Percentiles rank a stretch among this genome's conserved stretches.
phyloP scores from a whole-genome alignment of 1,139 yeast genomes.

The Candida labiduridarum region DNA sequence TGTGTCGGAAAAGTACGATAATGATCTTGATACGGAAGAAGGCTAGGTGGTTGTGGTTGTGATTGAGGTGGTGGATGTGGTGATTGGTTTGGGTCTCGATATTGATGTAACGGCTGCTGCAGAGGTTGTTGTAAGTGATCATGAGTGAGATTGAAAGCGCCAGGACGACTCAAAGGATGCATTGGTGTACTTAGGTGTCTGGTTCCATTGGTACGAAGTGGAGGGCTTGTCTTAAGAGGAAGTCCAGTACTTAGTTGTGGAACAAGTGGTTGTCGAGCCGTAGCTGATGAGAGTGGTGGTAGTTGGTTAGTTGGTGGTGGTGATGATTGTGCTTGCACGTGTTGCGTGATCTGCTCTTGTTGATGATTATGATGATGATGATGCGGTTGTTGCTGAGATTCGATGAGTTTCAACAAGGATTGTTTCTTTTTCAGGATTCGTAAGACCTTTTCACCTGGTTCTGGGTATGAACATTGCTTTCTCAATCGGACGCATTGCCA shows the following conservation, averaged over 20 bases:
- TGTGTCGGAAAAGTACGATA: background rate
- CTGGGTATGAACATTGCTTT: slow-evolving; percentile 38
- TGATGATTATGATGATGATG: slow-evolving; percentile 5
- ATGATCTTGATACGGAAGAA: background rate
- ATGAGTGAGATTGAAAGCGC: background rate
- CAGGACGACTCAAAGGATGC: background rate
- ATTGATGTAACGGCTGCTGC: background rate
- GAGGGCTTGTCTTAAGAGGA: background rate
- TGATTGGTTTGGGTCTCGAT: background rate
- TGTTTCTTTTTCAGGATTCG: slow-evolving; percentile 27
- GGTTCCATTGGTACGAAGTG: background rate
- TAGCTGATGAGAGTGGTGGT: background rate
- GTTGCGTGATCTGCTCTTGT: slow-evolving; percentile 1
- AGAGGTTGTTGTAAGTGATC: background rate
- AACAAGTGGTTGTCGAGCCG: background rate
- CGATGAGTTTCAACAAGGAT: slow-evolving; percentile 5
- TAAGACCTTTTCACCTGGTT: slow-evolving; percentile 34
- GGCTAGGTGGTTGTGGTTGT: background rate
- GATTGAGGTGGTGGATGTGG: background rate
- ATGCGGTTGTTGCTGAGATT: slow-evolving; percentile 4
- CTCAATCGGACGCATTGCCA: slow-evolving; percentile 43
- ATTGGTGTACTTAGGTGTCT: background rate
- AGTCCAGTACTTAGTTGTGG: background rate
- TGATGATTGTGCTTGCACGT: slow-evolving; percentile 9
- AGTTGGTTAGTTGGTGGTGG: background rate